Base-by-base conservation (phyloP, 2,329 filamentous ascomycete genomes). In the Penicillium sp. region DNA sequence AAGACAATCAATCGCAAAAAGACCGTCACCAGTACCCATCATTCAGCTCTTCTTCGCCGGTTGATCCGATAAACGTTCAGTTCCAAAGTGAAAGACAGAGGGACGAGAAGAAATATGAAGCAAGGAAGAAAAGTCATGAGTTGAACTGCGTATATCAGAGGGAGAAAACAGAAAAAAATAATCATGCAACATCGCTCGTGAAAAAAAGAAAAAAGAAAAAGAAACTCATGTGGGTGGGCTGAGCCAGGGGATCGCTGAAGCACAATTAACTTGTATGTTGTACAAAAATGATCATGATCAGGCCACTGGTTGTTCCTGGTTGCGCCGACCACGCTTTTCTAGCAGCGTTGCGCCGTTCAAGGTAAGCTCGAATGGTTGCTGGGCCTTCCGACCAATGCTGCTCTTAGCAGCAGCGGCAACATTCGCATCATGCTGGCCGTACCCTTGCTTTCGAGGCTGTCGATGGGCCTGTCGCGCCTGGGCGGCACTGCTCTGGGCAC, bases 321-420 rank as follows among this genome's bases (percentile, higher is more conserved):
- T 62, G 47, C 68, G 68, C 42, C 69, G 83, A 23, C 78, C 78
- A 58, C 85, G 77, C 62, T 92, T 84, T 26, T 92, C 92, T 4
- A 99, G 78, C 45, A 99, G 75, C 1, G 92, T 97, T 1, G 94
- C 90, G 49, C 94, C 94, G 59, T 96, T 91, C 30, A 99, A 77
- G 67, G 86, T 97, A 40, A 99, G 82, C 73, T 99, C 94, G 61
- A 99, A 99, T 0, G 89, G 86, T 26, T 90, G 91, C 72, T 87
- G 89, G 61, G 89, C 85, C 56, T 84, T 82, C 26, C 83, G 79
- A 37, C 87, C 84, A 33, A 94, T 90, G 66, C 91, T 90, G 65
- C 90, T 86, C 63, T 88, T 87, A 3, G 91, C 92, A 0, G 92
- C 91, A 0, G 89, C 87, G 0, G 92, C 90, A 0, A 97, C 89